Conservation (phyloP, 371 early-diverging fungal species). For the Apophysomyces sp. region DNA sequence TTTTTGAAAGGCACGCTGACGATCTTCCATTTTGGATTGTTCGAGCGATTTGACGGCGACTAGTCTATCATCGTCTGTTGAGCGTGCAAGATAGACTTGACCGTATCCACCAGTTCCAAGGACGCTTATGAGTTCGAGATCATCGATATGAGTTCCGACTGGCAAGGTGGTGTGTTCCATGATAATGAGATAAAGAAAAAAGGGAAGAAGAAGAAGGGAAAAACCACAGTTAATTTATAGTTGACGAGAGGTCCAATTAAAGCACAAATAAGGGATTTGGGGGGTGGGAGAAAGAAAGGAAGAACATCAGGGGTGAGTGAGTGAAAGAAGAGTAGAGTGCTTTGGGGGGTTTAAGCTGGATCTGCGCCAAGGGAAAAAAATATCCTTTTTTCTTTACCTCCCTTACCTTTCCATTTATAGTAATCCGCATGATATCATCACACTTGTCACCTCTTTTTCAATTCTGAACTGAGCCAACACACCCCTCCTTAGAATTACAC, state of each 20-base stretch:
- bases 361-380: neutral
- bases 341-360: neutral
- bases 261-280: neutral
- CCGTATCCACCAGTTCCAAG: conserved; percentile 76
- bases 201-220: neutral
- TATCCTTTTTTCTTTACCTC: neutral
- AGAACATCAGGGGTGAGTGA: neutral
- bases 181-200: conserved; percentile 3
- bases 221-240: neutral
- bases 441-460: neutral
- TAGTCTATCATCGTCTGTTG: conserved; percentile 3
- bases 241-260: conserved; percentile 1
- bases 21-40: conserved; percentile 53
- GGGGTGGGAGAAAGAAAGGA: neutral
- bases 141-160: conserved; percentile 27
- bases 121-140: conserved; percentile 38
- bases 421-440: neutral
- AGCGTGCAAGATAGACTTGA: conserved; percentile 56
- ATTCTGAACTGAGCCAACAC: neutral
- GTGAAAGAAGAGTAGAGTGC: neutral
- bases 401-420: neutral
- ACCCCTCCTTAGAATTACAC: neutral
- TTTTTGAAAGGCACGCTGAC: conserved; percentile 62
- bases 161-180: conserved; percentile 11
- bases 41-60: conserved; percentile 73